phyloP scores from a whole-genome alignment of 306 rosid species.

The Adenanthera pavonina region DNA sequence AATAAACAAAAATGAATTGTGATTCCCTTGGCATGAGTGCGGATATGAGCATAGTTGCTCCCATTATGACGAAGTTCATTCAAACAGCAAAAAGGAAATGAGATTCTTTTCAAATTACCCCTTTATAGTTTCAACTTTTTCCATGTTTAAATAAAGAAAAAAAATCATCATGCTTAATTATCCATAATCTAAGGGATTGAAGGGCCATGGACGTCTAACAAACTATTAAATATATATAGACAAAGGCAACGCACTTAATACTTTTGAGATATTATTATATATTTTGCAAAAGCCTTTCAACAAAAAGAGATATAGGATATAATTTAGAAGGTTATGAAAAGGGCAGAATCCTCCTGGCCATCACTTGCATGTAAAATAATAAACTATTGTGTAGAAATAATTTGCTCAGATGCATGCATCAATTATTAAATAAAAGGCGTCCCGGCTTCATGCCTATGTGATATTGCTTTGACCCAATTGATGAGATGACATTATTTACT shows the following conservation, averaged over 20 bases:
- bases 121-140: background rate
- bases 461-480: background rate
- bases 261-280: constrained; percentile 29
- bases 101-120: constrained; percentile 27
- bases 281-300: constrained; percentile 3
- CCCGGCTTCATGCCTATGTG: background rate
- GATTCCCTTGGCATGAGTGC: constrained; percentile 40
- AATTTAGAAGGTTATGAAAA: constrained; percentile 6
- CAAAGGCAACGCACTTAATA: constrained; percentile 36
- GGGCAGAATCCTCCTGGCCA: constrained; percentile 17
- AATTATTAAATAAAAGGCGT: constrained; percentile 23
- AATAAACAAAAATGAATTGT: constrained; percentile 20
- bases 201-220: background rate
- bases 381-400: background rate
- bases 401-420: background rate
- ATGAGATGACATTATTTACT: background rate
- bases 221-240: background rate
- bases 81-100: constrained; percentile 16
- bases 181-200: constrained; percentile 19
- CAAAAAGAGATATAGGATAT: background rate
- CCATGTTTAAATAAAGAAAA: background rate
- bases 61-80: constrained; percentile 27
- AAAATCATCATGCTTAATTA: background rate
- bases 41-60: constrained; percentile 29
- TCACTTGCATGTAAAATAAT: background rate